Evolutionary conservation across 306 rosid genomes (phyloP), one percentile per base, ranked within the genome.

Genomic region (Rosa rugosa): DNA sequence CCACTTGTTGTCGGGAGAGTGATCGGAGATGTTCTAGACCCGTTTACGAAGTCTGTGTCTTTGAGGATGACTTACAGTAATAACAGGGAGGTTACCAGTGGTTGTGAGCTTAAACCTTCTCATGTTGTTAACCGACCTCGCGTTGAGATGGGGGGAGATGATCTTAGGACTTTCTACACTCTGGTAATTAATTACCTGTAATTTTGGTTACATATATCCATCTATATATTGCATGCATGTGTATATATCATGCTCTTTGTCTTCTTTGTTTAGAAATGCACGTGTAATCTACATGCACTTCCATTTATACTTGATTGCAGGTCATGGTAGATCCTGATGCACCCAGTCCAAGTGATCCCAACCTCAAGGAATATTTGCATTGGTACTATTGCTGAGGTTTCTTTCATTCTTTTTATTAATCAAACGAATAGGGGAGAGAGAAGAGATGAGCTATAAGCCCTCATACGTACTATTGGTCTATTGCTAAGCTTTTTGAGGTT

Each of bases 251-350:
- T 64, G 40, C 69, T 64, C 20, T 62, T 27, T 23, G 16, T 60
- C 66, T 23, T 60, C 40, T 11, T 25, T 62, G 31, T 60, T 60
- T 12, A 62, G 67, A 62, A 25, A 11, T 62, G 67, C 40, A 25
- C 25, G 38, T 11, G 67, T 23, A 25, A 27, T 11, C 8, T 60
- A 10, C 67, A 31, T 31, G 36, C 36, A 25, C 40, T 60, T 25
- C 40, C 17, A 11, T 27, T 60, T 25, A n/a, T n/a, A 56, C 44
- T 14, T 14, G 16, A 27, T 54, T 65, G 56, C 75, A 89, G 92
- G 87, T 77, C 56, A 81, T 89, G 92, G 90, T 89, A 22, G 92
- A 89, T 71, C 89, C 92, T 49, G 92, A 89, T 83, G 90, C 92
- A 34, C 90, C 90, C 2, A 89, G 86, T 80, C 92, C 92, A 17